Percentiles rank a stretch among this genome's conserved stretches.
These are phyloP conservation scores for Phytophthora colocasiae DNA, from an alignment of 352 stramenopile genomes.

Conservation along the genomic window DNA sequence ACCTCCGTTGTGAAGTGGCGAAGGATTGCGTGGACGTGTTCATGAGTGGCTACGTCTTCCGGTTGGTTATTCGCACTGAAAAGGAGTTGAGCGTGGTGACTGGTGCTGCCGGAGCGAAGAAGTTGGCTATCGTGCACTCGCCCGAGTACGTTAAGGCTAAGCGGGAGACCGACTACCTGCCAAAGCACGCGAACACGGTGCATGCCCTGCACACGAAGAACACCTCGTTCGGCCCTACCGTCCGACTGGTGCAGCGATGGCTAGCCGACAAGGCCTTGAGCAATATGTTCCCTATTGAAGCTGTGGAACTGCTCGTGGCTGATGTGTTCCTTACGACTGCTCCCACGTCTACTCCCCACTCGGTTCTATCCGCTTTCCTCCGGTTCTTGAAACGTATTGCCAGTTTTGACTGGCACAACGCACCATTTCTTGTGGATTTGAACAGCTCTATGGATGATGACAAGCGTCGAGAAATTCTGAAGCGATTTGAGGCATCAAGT, in stretches of 20 bases:
- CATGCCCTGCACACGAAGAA: conserved; percentile 85
- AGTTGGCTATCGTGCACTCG: conserved; percentile 66
- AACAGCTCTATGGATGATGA: conserved; percentile 68
- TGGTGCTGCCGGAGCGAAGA: conserved; percentile 60
- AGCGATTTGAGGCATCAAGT: conserved; percentile 79
- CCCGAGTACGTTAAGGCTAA: conserved; percentile 69
- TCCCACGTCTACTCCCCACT: conserved; percentile 65
- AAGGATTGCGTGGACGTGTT: conserved; percentile 85
- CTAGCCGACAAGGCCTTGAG: conserved; percentile 82
- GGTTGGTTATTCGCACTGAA: conserved; percentile 80
- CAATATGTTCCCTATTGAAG: conserved; percentile 72
- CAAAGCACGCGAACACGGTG: conserved; percentile 73
- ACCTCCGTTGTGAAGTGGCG: conserved; percentile 77
- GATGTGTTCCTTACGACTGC: conserved; percentile 68
- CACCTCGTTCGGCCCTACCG: conserved; percentile 78
- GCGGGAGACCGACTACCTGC: conserved; percentile 65
- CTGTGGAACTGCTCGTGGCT: conserved; percentile 82
- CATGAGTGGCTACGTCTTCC: conserved; percentile 84
- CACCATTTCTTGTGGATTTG: conserved; percentile 79
- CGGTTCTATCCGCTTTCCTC: conserved; percentile 81
- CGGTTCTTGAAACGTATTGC: conserved; percentile 79
- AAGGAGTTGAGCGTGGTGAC: conserved; percentile 77
- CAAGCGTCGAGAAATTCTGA: conserved; percentile 72
- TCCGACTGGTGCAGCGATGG: conserved; percentile 85
- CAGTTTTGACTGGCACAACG: conserved; percentile 77